phyloP scores from a whole-genome alignment of 805 yeast species.

The Lipomyces mesembrius region DNA sequence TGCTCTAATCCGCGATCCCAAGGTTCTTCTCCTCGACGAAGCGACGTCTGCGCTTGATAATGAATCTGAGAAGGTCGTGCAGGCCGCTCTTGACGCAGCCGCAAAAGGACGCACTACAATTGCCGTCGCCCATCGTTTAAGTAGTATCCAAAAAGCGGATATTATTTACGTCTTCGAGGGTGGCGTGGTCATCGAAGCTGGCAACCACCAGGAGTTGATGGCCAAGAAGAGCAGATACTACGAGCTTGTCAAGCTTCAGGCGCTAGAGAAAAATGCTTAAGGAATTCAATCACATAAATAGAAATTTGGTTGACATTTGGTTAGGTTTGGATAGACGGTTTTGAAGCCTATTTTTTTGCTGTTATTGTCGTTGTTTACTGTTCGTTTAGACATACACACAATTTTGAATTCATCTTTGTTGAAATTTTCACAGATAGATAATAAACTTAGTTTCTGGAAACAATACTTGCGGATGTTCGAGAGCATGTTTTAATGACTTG shows the following conservation, averaged over 20 bases:
- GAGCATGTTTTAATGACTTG: background rate
- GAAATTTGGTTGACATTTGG: background rate
- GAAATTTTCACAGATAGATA: background rate
- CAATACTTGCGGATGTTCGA: too few species aligned
- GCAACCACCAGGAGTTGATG: slow-evolving; percentile 52
- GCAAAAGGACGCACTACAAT: slow-evolving; percentile 67
- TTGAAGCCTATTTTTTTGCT: background rate
- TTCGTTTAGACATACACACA: background rate
- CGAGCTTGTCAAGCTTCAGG: slow-evolving; percentile 50
- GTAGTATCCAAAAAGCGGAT: slow-evolving; percentile 60
- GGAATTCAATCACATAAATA: background rate
- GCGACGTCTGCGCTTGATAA: slow-evolving; percentile 60
- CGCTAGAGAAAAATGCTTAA: slow-evolving; percentile 46
- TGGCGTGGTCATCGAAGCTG: slow-evolving; percentile 61
- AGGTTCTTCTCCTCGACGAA: slow-evolving; percentile 60
- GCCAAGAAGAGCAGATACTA: slow-evolving; percentile 47
- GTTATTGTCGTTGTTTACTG: background rate
- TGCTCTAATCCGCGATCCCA: slow-evolving; percentile 62
- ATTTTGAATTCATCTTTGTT: background rate
- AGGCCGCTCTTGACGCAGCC: slow-evolving; percentile 62
- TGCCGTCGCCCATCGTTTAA: slow-evolving; percentile 76
- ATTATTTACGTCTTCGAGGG: slow-evolving; percentile 57
- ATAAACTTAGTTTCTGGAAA: background rate
- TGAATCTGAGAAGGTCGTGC: slow-evolving; percentile 70
- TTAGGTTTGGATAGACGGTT: background rate